Evolutionary conservation across 768 basidiomycete genomes (phyloP).

Genomic region (Lentinus tigrinus): DNA sequence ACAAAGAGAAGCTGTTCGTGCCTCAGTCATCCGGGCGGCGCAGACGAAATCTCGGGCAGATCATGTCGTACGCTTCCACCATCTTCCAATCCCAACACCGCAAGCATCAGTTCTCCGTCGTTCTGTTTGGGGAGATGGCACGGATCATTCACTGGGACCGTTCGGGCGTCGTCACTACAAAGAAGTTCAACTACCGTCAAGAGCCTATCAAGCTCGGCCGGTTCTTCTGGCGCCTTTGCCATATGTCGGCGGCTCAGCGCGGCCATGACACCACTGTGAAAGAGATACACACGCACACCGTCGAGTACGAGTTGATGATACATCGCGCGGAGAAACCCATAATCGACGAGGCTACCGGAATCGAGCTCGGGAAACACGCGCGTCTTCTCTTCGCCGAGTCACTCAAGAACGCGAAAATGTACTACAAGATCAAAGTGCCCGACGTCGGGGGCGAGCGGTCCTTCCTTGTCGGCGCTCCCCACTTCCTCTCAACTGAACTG

Average conservation of each 20-base stretch:
- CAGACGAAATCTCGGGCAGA: neutral
- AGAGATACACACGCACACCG: neutral
- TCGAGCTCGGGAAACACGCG: neutral
- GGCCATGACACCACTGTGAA: neutral
- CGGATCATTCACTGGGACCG: constrained; percentile 8
- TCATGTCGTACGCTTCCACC: neutral
- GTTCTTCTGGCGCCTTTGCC: constrained; percentile 4
- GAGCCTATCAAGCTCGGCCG: neutral
- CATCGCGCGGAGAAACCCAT: neutral
- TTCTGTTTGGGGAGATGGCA: neutral
- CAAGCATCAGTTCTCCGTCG: neutral
- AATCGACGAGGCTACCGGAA: neutral
- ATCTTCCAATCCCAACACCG: constrained; percentile 3
- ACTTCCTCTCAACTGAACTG: neutral
- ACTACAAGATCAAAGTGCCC: neutral
- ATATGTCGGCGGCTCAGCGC: neutral
- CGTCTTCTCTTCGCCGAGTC: neutral
- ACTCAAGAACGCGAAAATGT: neutral
- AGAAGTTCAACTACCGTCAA: constrained; percentile 3
- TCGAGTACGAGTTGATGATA: neutral
- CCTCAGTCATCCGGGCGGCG: neutral
- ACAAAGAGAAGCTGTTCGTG: neutral
- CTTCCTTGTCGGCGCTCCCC: neutral
- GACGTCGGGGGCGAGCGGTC: neutral
- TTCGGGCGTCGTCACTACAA: neutral